Evolutionary conservation across 768 basidiomycete species (phyloP).

Genomic region (Trametes coccinea): DNA sequence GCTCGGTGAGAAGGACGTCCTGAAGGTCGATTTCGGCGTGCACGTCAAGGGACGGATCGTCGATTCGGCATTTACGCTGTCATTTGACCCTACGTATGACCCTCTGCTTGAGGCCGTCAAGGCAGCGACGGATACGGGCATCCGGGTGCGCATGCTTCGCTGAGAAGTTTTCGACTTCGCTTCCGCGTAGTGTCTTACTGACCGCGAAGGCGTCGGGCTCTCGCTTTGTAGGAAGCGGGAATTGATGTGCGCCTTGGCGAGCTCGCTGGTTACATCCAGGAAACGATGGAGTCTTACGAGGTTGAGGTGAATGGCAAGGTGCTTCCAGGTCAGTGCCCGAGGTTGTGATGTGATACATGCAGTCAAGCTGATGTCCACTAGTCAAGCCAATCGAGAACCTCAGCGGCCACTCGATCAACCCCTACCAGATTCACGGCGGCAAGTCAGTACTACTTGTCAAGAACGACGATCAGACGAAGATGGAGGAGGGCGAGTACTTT

Average conservation of each 20-base stretch:
- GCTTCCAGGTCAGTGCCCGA: slow-evolving; percentile 59
- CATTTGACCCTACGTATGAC: slow-evolving; percentile 87
- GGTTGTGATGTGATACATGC: background rate
- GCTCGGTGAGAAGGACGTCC: slow-evolving; percentile 77
- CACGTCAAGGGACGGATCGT: slow-evolving; percentile 95
- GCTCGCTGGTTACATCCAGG: slow-evolving; percentile 88
- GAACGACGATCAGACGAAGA: slow-evolving; percentile 88
- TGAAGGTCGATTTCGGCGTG: slow-evolving; percentile 97
- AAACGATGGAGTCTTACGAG: slow-evolving; percentile 99
- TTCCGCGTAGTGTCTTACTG: background rate
- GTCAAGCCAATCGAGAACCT: slow-evolving; percentile 95
- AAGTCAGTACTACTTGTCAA: slow-evolving; percentile 91
- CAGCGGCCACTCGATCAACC: slow-evolving; percentile 91
- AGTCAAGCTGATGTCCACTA: slow-evolving; percentile 31
- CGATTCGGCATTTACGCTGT: slow-evolving; percentile 95
- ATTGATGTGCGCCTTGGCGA: slow-evolving; percentile 95
- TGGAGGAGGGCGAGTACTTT: slow-evolving; percentile 99
- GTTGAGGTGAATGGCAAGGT: slow-evolving; percentile 88
- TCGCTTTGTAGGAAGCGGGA: slow-evolving; percentile 74
- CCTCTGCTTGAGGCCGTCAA: slow-evolving; percentile 87
- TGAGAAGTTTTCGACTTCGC: background rate
- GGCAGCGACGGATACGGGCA: slow-evolving; percentile 91
- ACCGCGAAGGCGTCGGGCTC: background rate
- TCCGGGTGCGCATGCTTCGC: slow-evolving; percentile 56
- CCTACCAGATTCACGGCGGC: slow-evolving; percentile 90